These are phyloP conservation scores for Chenopodium suecicum DNA, from an alignment of 148 eudicot genomes.

Conservation along the genomic window DNA sequence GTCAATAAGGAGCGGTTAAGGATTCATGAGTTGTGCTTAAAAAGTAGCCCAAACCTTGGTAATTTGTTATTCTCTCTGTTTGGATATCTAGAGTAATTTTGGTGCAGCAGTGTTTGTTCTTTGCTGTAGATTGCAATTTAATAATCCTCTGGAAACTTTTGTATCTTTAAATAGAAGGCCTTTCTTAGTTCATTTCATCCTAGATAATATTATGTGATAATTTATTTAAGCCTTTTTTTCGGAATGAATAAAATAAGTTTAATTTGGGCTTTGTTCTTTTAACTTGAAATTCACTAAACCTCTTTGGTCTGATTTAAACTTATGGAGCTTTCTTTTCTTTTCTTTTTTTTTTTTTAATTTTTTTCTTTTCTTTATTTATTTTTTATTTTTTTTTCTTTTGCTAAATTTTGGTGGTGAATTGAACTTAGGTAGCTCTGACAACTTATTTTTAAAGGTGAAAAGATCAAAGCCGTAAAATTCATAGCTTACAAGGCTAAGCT, in stretches of 20 bases:
- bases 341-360: too few relatives aligned
- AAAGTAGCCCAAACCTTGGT: constrained; percentile 85
- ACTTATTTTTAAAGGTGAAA: background rate
- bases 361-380: too few relatives aligned
- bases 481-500: background rate
- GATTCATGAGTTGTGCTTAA: constrained; percentile 83
- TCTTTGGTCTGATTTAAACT: too few relatives aligned
- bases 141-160: background rate
- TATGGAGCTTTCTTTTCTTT: too few relatives aligned
- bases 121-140: background rate
- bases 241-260: background rate
- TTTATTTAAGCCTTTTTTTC: background rate
- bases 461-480: background rate
- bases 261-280: too few relatives aligned
- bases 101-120: background rate
- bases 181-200: background rate
- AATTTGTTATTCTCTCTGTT: constrained; percentile 7
- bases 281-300: too few relatives aligned
- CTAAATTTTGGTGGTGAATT: too few relatives aligned
- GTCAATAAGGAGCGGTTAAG: constrained; percentile 65
- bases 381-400: too few relatives aligned
- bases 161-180: background rate
- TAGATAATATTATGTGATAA: background rate
- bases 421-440: background rate
- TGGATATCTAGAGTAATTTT: background rate